A percentile compares a stretch with the other conserved stretches of the same genome.
These are phyloP conservation scores for Leishmania arabica DNA, from an alignment of 208 protist genomes.

Conservation along the genomic window DNA sequence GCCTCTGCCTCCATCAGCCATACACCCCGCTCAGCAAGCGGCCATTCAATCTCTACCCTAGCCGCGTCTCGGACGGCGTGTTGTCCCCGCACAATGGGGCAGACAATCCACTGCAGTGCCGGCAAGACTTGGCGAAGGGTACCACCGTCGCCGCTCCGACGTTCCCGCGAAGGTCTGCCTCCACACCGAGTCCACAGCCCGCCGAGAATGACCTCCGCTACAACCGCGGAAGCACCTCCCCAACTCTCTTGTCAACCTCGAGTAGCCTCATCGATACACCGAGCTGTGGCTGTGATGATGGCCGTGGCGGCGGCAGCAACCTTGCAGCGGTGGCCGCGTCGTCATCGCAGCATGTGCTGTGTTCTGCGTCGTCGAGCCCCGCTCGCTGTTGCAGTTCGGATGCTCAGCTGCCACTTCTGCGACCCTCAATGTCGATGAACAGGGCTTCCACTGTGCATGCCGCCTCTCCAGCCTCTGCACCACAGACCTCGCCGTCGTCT, in stretches of 20 bases:
- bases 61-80: neutral
- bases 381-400: neutral
- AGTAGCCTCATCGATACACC: slow-evolving; percentile 7
- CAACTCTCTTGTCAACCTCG: slow-evolving; percentile 6
- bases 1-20: slow-evolving; percentile 9
- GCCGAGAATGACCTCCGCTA: neutral
- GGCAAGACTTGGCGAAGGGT: neutral
- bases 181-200: neutral
- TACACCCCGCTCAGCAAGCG: slow-evolving; percentile 22
- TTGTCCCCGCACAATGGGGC: neutral
- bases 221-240: slow-evolving; percentile 7
- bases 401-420: neutral
- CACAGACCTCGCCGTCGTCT: slow-evolving; percentile 1
- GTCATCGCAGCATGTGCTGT: neutral
- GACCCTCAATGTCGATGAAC: neutral
- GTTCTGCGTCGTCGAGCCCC: neutral
- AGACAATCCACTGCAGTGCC: neutral
- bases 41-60: slow-evolving; percentile 1
- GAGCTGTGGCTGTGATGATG: neutral
- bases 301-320: slow-evolving; percentile 1
- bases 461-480: neutral
- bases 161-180: neutral
- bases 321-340: slow-evolving; percentile 8
- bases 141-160: neutral
- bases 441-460: neutral